Conservation (phyloP, 2,329 filamentous ascomycete genomes). For the Aspergillus fumigatiaffinis region DNA sequence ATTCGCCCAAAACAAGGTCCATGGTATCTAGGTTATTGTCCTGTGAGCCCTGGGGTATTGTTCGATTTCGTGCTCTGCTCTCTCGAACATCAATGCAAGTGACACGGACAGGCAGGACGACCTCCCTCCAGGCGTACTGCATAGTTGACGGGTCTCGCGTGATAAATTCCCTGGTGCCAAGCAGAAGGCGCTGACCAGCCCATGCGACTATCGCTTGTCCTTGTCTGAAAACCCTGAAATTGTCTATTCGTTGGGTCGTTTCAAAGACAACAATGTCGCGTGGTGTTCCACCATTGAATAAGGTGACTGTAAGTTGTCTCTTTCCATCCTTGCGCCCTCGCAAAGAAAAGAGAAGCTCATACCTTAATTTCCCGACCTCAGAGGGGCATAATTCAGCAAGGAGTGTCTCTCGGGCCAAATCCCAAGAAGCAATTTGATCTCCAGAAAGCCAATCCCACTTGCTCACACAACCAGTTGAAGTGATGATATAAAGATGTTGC, state of each 20-base stretch:
- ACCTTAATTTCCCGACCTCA: conserved; percentile 18
- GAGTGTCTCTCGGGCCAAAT: conserved; percentile 35
- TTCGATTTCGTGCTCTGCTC: conserved; percentile 24
- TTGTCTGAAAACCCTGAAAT: conserved; percentile 25
- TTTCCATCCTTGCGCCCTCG: conserved; percentile 36
- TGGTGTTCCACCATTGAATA: conserved; percentile 18
- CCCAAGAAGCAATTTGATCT: conserved; percentile 42
- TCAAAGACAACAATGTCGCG: conserved; percentile 25
- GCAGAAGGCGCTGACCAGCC: conserved; percentile 48
- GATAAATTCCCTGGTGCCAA: conserved; percentile 52
- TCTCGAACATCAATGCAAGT: conserved; percentile 63
- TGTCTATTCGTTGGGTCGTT: conserved; percentile 25
- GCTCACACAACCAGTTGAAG: conserved; percentile 47
- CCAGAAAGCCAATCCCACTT: conserved; percentile 58
- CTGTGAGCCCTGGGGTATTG: conserved; percentile 7
- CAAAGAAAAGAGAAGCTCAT: conserved; percentile 39
- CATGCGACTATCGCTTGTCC: conserved; percentile 38
- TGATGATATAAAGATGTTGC: conserved; percentile 52
- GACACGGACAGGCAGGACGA: conserved; percentile 57
- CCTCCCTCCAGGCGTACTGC: conserved; percentile 52
- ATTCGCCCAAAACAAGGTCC: conserved; percentile 75
- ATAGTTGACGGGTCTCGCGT: conserved; percentile 30
- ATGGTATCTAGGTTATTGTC: conserved; percentile 43
- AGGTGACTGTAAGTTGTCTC: conserved; percentile 28
- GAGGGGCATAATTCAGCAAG: conserved; percentile 21